Percentiles rank a stretch among this genome's conserved stretches.
phyloP scores from a whole-genome alignment of 2,329 filamentous ascomycete species.

The Fusarium sp. region DNA sequence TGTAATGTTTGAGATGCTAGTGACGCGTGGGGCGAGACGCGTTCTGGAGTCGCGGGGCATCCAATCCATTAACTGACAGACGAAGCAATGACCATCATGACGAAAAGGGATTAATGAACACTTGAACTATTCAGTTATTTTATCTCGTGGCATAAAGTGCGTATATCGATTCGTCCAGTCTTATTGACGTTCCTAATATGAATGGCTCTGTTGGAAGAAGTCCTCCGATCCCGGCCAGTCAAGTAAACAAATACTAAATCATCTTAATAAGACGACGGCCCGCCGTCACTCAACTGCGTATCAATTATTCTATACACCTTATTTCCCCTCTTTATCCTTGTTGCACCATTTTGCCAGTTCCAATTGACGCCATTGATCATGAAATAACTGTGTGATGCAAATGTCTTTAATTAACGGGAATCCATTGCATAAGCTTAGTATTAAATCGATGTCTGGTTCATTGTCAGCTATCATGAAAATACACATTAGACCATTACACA shows the following conservation, averaged over 20 bases:
- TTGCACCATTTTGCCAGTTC: neutral
- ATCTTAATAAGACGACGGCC: neutral
- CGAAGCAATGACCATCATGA: neutral
- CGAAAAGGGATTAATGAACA: neutral
- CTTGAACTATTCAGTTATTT: neutral
- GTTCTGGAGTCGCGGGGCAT: constrained; percentile 45
- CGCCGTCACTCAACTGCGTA: neutral
- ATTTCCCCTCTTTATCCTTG: neutral
- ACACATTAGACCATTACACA: too few relatives aligned
- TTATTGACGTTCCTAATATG: too few relatives aligned
- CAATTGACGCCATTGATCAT: neutral
- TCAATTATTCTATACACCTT: neutral
- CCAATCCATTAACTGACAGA: constrained; percentile 18
- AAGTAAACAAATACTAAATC: neutral
- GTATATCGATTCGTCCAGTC: too few relatives aligned
- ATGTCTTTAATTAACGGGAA: constrained; percentile 15
- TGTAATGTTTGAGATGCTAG: constrained; percentile 39
- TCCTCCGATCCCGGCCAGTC: neutral
- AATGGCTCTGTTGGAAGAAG: too few relatives aligned
- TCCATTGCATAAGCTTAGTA: constrained; percentile 54
- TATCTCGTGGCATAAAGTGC: too few relatives aligned
- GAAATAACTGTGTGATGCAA: neutral
- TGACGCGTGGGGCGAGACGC: constrained; percentile 46
- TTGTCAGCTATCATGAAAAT: constrained; percentile 21
- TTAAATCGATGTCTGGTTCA: constrained; percentile 57